Evolutionary conservation across 768 basidiomycete genomes (phyloP).

Genomic region (Lentinula aciculospora): DNA sequence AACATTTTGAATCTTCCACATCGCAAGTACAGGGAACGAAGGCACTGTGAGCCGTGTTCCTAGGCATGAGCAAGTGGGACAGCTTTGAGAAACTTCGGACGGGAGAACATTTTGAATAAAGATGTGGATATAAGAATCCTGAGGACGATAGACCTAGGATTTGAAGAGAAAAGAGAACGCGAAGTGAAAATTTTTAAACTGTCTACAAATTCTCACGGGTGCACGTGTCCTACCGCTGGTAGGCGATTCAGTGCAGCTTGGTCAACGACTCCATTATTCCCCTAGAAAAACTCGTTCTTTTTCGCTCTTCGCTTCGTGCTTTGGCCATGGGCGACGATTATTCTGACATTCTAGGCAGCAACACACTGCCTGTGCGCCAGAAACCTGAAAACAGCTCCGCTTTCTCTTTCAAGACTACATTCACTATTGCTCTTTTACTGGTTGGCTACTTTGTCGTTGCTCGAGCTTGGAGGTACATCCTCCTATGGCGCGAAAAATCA

Average conservation of each 20-base stretch:
- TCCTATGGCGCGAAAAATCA: conserved; percentile 56
- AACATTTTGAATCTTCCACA: conserved; percentile 59
- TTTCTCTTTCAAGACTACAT: conserved; percentile 31
- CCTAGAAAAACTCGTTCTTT: conserved; percentile 14
- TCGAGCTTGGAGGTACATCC: conserved; percentile 39
- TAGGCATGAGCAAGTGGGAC: conserved; percentile 68
- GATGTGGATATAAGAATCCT: background rate
- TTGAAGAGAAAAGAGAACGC: background rate
- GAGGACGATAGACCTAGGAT: too few relatives aligned
- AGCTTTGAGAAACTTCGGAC: conserved; percentile 12
- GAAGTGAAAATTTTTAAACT: background rate
- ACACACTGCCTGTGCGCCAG: conserved; percentile 32
- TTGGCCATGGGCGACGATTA: conserved; percentile 58
- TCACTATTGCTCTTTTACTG: conserved; percentile 30
- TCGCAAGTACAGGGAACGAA: conserved; percentile 74
- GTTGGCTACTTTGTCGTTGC: conserved; percentile 29
- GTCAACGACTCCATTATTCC: conserved; percentile 12
- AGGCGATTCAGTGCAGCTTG: conserved; percentile 5
- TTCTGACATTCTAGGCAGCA: conserved; percentile 68
- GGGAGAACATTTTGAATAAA: background rate
- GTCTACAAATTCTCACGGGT: background rate
- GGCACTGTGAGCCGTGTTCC: conserved; percentile 69
- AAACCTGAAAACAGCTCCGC: conserved; percentile 25
- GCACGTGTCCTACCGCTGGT: background rate
- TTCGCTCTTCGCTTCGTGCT: conserved; percentile 12